Evolutionary conservation across 2,329 filamentous ascomycete species (phyloP), one percentile per base, ranked within the genome.

Genomic region (Phaeoacremonium minimum): DNA sequence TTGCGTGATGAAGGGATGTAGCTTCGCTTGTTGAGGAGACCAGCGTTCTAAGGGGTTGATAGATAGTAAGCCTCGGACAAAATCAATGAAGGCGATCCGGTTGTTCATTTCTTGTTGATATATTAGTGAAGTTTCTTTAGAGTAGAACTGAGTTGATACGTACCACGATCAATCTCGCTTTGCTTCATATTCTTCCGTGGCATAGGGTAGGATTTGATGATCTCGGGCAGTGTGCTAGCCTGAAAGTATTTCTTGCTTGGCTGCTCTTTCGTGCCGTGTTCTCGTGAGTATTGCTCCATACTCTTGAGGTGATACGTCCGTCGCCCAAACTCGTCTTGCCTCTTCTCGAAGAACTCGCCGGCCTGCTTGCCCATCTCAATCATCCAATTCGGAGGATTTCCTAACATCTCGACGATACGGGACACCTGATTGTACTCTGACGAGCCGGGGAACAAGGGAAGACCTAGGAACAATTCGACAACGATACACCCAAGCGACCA

Each of bases 241-340:
- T 91, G 87, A 67, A 98, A 98, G 62, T 98, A 98, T 65, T 97
- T 97, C 72, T 98, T 98, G 77, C 93, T 98, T 15, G 93, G 93
- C 60, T 97, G 93, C 62, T 98, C 93, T 60, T 98, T 98, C 22
- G 89, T 93, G 41, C 86, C 86, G 57, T 95, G 93, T 58, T 98
- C 93, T 38, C 91, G 75, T 13, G 93, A 91, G 60, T 97, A 98
- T 59, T 96, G 89, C 56, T 98, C 93, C 87, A 98, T 94, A 47
- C 85, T 88, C 70, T 98, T 98, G 28, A 98, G 70, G 36, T 91
- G 80, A 58, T 95, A 96, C 6, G 83, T 90, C 51, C 89, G 84
- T 46, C 93, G 80, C 28, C 91, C 91, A 54, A 87, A 98, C 55
- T 98, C 93, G 55, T 98, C 93, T 46, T 81, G 75, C 26, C 77